phyloP scores from a whole-genome alignment of 176 grass and related monocot species.

The Thinopyrum elongatum region DNA sequence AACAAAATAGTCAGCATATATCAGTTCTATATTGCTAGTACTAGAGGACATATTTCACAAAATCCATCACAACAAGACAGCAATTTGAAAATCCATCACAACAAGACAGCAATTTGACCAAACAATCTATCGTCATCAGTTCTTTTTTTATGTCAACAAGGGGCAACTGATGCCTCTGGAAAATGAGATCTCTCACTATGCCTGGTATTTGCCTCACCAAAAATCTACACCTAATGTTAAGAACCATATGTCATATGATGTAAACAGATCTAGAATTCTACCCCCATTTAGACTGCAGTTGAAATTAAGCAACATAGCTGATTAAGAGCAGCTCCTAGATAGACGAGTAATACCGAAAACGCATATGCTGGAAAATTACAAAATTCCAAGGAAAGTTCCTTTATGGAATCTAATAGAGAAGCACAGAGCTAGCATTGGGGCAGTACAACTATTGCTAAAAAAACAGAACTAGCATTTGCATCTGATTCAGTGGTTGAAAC shows the following conservation, averaged over 20 bases:
- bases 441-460: background rate
- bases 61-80: background rate
- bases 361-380: background rate
- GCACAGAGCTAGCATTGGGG: background rate
- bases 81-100: background rate
- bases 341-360: background rate
- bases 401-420: slow-evolving; percentile 4
- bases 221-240: background rate
- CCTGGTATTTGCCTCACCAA: background rate
- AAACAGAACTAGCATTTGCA: slow-evolving; percentile 10
- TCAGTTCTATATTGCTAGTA: slow-evolving; percentile 8
- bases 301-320: background rate
- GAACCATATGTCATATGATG: background rate
- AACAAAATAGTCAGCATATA: slow-evolving; percentile 30
- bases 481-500: background rate
- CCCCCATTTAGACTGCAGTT: background rate
- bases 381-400: background rate
- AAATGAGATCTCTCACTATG: background rate
- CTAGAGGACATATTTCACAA: background rate
- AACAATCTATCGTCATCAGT: background rate
- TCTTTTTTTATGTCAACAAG: background rate
- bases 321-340: background rate
- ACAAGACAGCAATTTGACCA: background rate
- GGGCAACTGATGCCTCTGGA: no score
- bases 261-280: background rate